Conservation (phyloP, 805 yeast species). For the Osmozyma mogii region DNA sequence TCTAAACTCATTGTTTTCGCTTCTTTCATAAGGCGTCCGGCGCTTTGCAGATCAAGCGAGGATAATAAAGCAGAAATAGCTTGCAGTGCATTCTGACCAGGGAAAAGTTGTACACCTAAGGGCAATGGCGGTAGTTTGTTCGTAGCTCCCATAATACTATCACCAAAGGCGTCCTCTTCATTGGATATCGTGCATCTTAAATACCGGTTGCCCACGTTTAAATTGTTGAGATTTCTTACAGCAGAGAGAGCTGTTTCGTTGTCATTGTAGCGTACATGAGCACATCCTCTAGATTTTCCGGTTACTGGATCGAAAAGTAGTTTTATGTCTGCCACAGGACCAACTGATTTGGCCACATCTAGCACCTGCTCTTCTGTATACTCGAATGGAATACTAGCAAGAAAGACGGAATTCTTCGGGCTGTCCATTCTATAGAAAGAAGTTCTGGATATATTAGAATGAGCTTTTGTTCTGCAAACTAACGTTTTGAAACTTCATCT, state of each 20-base stretch:
- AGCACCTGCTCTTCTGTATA: slow-evolving; percentile 90
- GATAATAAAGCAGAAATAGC: no score
- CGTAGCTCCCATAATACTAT: slow-evolving; percentile 16
- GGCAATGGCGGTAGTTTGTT: no score
- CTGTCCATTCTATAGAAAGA: no score
- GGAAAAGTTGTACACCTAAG: slow-evolving; percentile 8
- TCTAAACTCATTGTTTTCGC: slow-evolving; percentile 18
- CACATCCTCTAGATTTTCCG: slow-evolving; percentile 86
- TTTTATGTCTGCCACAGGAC: slow-evolving; percentile 72
- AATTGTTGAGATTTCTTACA: slow-evolving; percentile 74
- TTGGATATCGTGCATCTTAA: slow-evolving; percentile 70
- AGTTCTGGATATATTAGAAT: no score
- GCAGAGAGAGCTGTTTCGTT: slow-evolving; percentile 86
- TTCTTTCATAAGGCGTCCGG: slow-evolving; percentile 29
- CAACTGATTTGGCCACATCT: slow-evolving; percentile 79
- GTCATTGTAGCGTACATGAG: slow-evolving; percentile 78
- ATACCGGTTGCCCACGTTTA: slow-evolving; percentile 58
- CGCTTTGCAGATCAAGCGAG: no score
- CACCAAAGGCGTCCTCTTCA: slow-evolving; percentile 15
- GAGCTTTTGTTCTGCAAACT: no score
- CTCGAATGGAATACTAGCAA: slow-evolving; percentile 88
- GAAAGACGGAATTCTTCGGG: no score
- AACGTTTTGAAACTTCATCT: no score
- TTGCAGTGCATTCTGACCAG: slow-evolving; percentile 28
- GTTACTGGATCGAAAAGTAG: slow-evolving; percentile 82